Evolutionary conservation across 2,329 filamentous ascomycete genomes (phyloP).

Genomic region (Periconia sp.): DNA sequence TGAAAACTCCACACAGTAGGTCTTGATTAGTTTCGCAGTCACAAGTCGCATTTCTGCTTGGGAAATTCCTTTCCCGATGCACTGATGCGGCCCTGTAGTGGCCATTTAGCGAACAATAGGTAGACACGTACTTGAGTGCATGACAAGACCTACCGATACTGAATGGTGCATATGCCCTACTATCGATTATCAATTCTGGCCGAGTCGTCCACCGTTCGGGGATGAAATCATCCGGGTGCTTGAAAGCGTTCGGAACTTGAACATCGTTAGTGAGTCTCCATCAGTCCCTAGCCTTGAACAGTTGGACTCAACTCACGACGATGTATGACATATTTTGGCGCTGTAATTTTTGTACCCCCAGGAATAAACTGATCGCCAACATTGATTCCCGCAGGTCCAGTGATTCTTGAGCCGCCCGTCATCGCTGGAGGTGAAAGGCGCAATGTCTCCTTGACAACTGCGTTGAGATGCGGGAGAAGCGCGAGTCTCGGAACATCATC

Average conservation of each 20-base stretch:
- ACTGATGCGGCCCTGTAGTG: too few species aligned
- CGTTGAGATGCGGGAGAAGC: conserved; percentile 20
- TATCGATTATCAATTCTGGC: conserved; percentile 9
- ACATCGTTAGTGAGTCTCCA: too few species aligned
- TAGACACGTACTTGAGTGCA: background rate
- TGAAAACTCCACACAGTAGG: too few species aligned
- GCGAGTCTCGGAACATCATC: conserved; percentile 8
- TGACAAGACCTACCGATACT: conserved; percentile 55
- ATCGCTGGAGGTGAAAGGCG: conserved; percentile 19
- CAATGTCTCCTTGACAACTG: conserved; percentile 20
- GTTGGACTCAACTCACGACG: too few species aligned
- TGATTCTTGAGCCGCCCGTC: conserved; percentile 14
- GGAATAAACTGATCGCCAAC: conserved; percentile 21
- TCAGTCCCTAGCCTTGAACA: too few species aligned
- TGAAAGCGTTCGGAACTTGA: conserved; percentile 1
- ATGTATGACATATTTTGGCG: conserved; percentile 22
- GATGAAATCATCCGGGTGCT: conserved; percentile 10
- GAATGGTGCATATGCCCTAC: conserved; percentile 72
- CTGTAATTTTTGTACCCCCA: conserved; percentile 12
- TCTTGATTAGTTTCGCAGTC: too few species aligned
- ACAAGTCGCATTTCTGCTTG: too few species aligned
- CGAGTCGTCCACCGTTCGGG: conserved; percentile 11
- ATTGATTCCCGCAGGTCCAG: conserved; percentile 13
- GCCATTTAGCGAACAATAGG: background rate
- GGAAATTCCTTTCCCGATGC: too few species aligned